Base-by-base conservation (phyloP, 1,284 basidiomycete species). In the Leccinum solheimii region DNA sequence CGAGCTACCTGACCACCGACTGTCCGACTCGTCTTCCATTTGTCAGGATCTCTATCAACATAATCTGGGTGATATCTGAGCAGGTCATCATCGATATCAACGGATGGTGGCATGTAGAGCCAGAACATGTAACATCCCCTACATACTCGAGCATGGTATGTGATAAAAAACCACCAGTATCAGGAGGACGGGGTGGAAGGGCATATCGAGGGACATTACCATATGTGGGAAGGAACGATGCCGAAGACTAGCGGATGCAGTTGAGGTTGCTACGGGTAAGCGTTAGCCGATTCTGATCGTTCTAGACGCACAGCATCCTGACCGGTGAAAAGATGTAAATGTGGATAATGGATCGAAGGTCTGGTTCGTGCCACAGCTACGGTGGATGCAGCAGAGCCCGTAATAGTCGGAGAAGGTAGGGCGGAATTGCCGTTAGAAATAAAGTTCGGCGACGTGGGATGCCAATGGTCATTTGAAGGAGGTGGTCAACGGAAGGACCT, bases 21-120 rank as follows among this genome's bases (percentile, higher is more conserved):
- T 60, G 3, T 73, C 69, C 11, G 57, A 60, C 43, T 74, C 68
- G 27, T 74, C 72, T 51, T 72, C 71, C 9, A 34, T 61, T 59
- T 36, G 32, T 21, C 38, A 0, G 19, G 16, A 30, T 66, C 60
- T 23, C 51, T 48, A 50, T 63, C 54, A 11, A 13, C 36, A 5
- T 57, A 54, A 9, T 32, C 23, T 2, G 64, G 27, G n/a, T 58
- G 61, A 58, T 73, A 63, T 52, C 72, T 60, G 52, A 53, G 38
- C 2, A 63, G 23, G 50, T 62, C 14, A 21, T 74, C 68, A 49
- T 67, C 69, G 43, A 62, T 45, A 23, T 59, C 60, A 5, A 45
- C 38, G 16, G 69, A 55, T 30, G 68, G 48, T 16, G 62, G 55
- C 3, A 62, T 6, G 59, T 45, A 10, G 67, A 58, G 38, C n/a